Evolutionary conservation across 345 rosid genomes (phyloP).

Genomic region (Luvunga scandens): DNA sequence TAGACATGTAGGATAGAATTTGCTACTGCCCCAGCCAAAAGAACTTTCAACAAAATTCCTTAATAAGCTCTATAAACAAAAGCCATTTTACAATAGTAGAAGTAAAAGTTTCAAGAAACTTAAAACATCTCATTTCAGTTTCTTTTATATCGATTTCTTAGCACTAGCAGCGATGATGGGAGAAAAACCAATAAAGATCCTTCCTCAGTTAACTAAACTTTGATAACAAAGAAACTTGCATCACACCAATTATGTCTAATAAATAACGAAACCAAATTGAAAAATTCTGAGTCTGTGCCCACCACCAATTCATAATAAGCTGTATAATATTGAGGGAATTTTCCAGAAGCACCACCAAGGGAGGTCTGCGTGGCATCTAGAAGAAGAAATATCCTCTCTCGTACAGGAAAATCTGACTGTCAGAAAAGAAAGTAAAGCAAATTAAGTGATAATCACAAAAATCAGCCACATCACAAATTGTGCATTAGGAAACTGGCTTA

Average conservation of each 20-base stretch:
- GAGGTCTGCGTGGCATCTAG: conserved; percentile 96
- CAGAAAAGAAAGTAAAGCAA: conserved; percentile 8
- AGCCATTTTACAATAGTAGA: background rate
- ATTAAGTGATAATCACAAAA: conserved; percentile 18
- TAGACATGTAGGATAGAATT: background rate
- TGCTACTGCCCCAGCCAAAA: background rate
- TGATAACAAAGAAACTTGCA: background rate
- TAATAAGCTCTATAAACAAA: background rate
- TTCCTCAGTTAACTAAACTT: background rate
- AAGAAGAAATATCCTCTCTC: conserved; percentile 91
- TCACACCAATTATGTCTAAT: background rate
- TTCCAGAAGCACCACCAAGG: conserved; percentile 87
- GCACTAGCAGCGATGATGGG: background rate
- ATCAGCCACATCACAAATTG: conserved; percentile 11
- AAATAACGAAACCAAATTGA: background rate
- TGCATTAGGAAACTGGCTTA: conserved; percentile 17
- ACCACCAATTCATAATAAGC: conserved; percentile 94
- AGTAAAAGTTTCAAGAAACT: background rate
- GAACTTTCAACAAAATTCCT: background rate
- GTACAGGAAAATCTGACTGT: conserved; percentile 80
- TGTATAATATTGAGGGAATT: conserved; percentile 79
- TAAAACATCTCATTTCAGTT: background rate
- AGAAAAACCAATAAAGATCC: background rate
- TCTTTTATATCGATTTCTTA: background rate
- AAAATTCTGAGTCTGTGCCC: conserved; percentile 32